Evolutionary conservation across 23 red algal genomes (phyloP).

Genomic region (Gracilaria gracilis): DNA sequence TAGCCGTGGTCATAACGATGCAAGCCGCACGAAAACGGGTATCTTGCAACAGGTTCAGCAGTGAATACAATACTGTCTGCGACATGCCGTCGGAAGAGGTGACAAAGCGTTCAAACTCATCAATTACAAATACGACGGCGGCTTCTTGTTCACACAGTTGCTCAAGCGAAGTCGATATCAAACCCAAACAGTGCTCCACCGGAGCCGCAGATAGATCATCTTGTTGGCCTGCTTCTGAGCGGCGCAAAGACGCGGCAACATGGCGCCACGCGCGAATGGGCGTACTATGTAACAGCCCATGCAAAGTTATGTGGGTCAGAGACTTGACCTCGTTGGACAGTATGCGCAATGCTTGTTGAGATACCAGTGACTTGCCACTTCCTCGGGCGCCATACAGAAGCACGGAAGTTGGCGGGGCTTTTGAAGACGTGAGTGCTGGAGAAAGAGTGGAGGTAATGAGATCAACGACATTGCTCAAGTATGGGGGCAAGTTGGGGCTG

Average conservation of each 20-base stretch:
- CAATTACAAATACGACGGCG: slow-evolving; percentile 50
- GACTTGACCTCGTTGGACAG: background rate
- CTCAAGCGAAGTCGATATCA: background rate
- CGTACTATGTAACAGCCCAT: slow-evolving; percentile 41
- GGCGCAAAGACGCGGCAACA: slow-evolving; percentile 1
- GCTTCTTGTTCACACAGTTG: background rate
- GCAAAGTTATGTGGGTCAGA: slow-evolving; percentile 35
- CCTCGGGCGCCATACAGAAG: slow-evolving; percentile 38
- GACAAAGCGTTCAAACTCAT: slow-evolving; percentile 55
- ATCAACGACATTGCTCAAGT: background rate
- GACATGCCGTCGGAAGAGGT: slow-evolving; percentile 22
- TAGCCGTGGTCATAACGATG: slow-evolving; percentile 49
- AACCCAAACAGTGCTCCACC: slow-evolving; percentile 24
- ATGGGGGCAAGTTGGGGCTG: background rate
- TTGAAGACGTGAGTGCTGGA: background rate
- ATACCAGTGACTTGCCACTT: slow-evolving; percentile 49
- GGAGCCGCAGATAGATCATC: slow-evolving; percentile 22
- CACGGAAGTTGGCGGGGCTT: slow-evolving; percentile 28
- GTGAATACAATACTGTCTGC: slow-evolving; percentile 60
- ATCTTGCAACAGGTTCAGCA: slow-evolving; percentile 65
- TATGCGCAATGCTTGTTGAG: slow-evolving; percentile 20
- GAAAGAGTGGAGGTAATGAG: slow-evolving; percentile 13
- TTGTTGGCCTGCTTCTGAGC: background rate
- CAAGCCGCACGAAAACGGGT: slow-evolving; percentile 41
- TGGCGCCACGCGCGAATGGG: slow-evolving; percentile 42